Conservation (phyloP, 2,329 filamentous ascomycete genomes). For the Gaeumannomyces tritici region DNA sequence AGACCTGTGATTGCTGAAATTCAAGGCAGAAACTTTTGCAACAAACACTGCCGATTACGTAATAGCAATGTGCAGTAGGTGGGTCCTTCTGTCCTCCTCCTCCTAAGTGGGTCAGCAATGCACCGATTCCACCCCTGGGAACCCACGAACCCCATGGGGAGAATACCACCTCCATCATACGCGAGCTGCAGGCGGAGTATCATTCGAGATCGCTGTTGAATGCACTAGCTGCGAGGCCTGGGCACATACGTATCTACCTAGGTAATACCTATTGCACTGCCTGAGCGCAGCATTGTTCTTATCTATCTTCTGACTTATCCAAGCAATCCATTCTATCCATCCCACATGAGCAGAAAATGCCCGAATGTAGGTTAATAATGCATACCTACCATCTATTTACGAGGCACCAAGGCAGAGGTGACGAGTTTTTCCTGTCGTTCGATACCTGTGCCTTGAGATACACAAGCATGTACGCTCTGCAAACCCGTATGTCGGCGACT, state of each 20-base stretch:
- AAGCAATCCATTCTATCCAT: neutral
- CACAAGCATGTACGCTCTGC: neutral
- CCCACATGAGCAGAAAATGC: too few relatives aligned
- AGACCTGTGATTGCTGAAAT: conserved; percentile 1
- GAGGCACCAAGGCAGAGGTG: neutral
- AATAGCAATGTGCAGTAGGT: neutral
- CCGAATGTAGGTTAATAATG: too few relatives aligned
- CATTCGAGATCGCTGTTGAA: neutral
- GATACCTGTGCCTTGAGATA: neutral
- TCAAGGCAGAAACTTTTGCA: neutral
- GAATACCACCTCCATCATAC: neutral
- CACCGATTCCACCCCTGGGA: neutral
- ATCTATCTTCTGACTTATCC: neutral
- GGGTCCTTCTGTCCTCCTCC: too few relatives aligned
- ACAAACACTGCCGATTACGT: neutral
- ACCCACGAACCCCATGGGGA: neutral
- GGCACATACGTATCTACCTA: too few relatives aligned
- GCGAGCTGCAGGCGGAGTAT: neutral
- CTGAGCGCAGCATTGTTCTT: neutral
- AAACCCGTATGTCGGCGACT: neutral
- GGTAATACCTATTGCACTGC: too few relatives aligned
- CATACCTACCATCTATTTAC: neutral
- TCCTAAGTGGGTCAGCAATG: neutral
- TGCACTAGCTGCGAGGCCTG: neutral
- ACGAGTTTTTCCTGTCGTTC: neutral